Base-by-base conservation (phyloP, 805 yeast species). In the Sugiyamaella chiloensis region DNA sequence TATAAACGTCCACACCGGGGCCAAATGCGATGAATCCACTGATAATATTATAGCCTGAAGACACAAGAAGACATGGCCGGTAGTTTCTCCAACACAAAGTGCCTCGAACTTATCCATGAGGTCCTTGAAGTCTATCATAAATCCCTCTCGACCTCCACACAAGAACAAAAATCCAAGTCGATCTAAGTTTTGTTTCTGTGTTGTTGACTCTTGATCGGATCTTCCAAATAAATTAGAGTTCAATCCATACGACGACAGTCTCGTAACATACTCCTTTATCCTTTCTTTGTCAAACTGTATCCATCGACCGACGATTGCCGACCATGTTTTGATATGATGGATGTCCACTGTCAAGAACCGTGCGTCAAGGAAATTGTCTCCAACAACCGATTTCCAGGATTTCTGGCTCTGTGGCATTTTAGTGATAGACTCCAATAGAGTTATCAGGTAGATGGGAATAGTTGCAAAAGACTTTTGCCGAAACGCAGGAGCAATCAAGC, bases 1-100 rank as follows among this genome's bases (percentile, higher is more conserved):
- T 9, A 89, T 72, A 29, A 65, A 78, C 60, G 1, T 83, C 95
- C 96, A 89, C 47, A 79, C 69, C 8, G 86, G 79, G 8, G 76
- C 67, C 41, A 90, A 69, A 59, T 85, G 89, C 16, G 78, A 65
- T 37, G 79, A 80, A 20, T 81, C 76, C 51, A 81, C 83, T 51
- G 75, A 77, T 53, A 88, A 60, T 1, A 84, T 63, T 8, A 89
- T 64, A 0, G 81, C 84, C 45, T 98, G 72, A 35, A 91, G 59
- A 24, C 87, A 66, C 6, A 77, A 57, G 55, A 80, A 78, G 1
- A 81, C 67, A 42, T 78, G 60, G 16, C 65, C 60, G 49, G 75
- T 55, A 7, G 54, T 56, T 1, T 63, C 52, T 26, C 61, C 72
- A 40, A 72, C 66, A 11, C 72, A 57, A n/a, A 47, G 58, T 39